These are phyloP conservation scores for Ephemerocybe angulata DNA, from an alignment of 768 basidiomycete genomes.

Conservation along the genomic window DNA sequence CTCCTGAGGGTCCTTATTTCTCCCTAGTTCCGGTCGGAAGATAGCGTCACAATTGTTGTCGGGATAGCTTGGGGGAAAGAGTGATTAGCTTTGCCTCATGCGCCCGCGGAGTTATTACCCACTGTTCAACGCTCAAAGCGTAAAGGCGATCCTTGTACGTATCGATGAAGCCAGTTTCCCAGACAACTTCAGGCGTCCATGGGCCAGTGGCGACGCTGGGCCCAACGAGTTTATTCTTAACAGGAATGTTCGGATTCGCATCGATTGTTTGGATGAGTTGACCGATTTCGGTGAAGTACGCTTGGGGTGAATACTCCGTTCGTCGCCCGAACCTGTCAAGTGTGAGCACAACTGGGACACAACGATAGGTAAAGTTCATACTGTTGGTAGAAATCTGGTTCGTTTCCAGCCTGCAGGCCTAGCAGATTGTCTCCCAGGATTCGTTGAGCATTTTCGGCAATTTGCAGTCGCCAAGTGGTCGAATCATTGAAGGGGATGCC, in stretches of 20 bases:
- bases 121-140: constrained; percentile 57
- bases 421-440: constrained; percentile 67
- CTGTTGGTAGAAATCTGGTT: constrained; percentile 49
- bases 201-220: constrained; percentile 53
- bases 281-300: constrained; percentile 3
- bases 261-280: constrained; percentile 22
- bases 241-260: constrained; percentile 21
- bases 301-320: constrained; percentile 20
- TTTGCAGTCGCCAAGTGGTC: constrained; percentile 46
- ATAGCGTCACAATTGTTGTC: constrained; percentile 57
- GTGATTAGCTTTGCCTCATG: not conserved
- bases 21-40: constrained; percentile 31
- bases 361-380: not conserved
- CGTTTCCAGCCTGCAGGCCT: constrained; percentile 72
- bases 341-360: not conserved
- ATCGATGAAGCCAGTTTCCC: constrained; percentile 47
- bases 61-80: constrained; percentile 25
- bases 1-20: constrained; percentile 34
- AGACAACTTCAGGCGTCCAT: constrained; percentile 45
- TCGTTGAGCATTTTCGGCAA: constrained; percentile 56
- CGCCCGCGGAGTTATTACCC: constrained; percentile 13
- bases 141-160: constrained; percentile 38
- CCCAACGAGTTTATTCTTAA: constrained; percentile 45
- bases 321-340: constrained; percentile 32
- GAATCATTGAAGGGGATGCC: constrained; percentile 71